Evolutionary conservation across 1,139 yeast species (phyloP).

Genomic region (Kurtzmaniella quercitrusa): DNA sequence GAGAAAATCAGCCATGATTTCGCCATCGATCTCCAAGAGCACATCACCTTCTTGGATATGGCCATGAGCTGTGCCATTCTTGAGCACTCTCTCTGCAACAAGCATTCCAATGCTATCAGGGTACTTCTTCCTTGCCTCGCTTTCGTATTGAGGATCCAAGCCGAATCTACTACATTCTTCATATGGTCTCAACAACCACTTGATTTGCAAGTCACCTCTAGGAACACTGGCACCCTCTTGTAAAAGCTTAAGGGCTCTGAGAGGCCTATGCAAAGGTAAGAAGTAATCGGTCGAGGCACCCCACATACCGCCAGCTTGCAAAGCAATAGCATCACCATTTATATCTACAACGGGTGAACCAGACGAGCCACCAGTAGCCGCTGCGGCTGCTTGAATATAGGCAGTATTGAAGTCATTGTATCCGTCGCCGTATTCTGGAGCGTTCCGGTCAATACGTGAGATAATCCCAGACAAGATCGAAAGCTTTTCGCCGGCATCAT

Average conservation of each 20-base stretch:
- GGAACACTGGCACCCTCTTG: slow-evolving; percentile 58
- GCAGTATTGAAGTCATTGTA: slow-evolving; percentile 95
- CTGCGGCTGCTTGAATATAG: slow-evolving; percentile 96
- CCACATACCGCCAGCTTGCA: slow-evolving; percentile 91
- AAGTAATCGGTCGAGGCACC: slow-evolving; percentile 93
- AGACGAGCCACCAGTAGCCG: slow-evolving; percentile 93
- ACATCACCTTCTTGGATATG: slow-evolving; percentile 82
- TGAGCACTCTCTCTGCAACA: slow-evolving; percentile 79
- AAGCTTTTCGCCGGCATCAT: slow-evolving; percentile 92
- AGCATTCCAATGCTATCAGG: slow-evolving; percentile 78
- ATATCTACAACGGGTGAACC: slow-evolving; percentile 93
- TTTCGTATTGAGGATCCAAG: slow-evolving; percentile 69
- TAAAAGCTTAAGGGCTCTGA: slow-evolving; percentile 73
- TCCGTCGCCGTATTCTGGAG: slow-evolving; percentile 76
- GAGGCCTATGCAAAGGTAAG: slow-evolving; percentile 78
- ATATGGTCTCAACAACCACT: slow-evolving; percentile 82
- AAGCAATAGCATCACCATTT: slow-evolving; percentile 83
- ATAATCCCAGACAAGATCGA: slow-evolving; percentile 88
- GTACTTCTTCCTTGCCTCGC: slow-evolving; percentile 59
- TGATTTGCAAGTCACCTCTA: slow-evolving; percentile 83
- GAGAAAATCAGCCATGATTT: slow-evolving; percentile 63
- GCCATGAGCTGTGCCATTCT: slow-evolving; percentile 82
- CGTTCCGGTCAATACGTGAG: slow-evolving; percentile 85
- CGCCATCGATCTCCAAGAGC: slow-evolving; percentile 67
- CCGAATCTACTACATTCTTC: slow-evolving; percentile 90